phyloP scores from a whole-genome alignment of 345 rosid genomes.

The Aurinia saxatilis region DNA sequence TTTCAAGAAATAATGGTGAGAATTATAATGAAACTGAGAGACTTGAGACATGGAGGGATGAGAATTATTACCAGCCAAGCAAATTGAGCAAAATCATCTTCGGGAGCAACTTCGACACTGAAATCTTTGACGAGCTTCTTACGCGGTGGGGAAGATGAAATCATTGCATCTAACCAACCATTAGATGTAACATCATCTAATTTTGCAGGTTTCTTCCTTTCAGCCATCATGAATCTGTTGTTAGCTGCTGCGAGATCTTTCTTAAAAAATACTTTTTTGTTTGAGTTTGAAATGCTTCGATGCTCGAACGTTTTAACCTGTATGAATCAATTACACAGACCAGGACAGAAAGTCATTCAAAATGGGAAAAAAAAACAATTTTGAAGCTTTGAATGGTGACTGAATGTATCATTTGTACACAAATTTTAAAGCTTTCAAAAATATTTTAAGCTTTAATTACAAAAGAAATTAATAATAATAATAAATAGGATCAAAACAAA shows the following conservation, averaged over 20 bases:
- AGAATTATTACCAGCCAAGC: slow-evolving; percentile 62
- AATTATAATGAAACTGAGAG: not conserved
- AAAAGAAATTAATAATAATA: no score
- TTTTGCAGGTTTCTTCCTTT: slow-evolving; percentile 57
- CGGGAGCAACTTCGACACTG: slow-evolving; percentile 41
- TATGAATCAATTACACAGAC: not conserved
- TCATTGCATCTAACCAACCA: slow-evolving; percentile 96
- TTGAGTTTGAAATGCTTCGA: slow-evolving; percentile 7
- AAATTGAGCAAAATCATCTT: slow-evolving; percentile 44
- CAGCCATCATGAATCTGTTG: slow-evolving; percentile 37
- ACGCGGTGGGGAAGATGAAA: slow-evolving; percentile 89
- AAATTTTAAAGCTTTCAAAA: not conserved
- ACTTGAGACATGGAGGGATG: not conserved
- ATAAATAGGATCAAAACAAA: no score
- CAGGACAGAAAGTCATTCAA: not conserved
- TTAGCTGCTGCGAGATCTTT: slow-evolving; percentile 39
- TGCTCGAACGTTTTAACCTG: not conserved
- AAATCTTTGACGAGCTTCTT: slow-evolving; percentile 60
- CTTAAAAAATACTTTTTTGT: slow-evolving; percentile 27
- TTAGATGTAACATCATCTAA: slow-evolving; percentile 80
- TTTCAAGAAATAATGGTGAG: not conserved
- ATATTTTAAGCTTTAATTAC: not conserved
- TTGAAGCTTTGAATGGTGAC: no score
- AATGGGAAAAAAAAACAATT: not conserved
- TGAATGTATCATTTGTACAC: no score